Base-by-base conservation (phyloP, 1,284 basidiomycete species). In the Cryptococcus neoformans region DNA sequence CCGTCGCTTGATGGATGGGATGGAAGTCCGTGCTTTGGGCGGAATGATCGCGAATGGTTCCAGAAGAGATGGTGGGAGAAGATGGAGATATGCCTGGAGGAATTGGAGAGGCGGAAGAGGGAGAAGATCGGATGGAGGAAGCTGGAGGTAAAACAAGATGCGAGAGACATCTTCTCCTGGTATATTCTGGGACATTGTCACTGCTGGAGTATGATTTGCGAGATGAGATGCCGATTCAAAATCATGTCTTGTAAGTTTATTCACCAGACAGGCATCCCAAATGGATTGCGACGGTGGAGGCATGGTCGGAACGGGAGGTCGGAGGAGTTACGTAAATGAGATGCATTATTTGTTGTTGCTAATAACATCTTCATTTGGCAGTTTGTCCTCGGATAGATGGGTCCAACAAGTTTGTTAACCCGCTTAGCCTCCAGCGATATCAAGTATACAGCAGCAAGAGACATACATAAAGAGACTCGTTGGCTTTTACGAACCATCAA, bases 1-100 rank as follows among this genome's bases (percentile, higher is more conserved):
- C 7, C 75, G 66, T 6, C 67, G 60, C 52, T 74, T 73, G 55
- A 78, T 68, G 1, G 51, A 45, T 6, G 66, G 62, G 21, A 78
- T 67, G 8, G 42, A 16, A 12, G 68, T 54, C 14, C 75, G 62
- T 34, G 73, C 62, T 4, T 68, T 59, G 1, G 74, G 66, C 5
- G 63, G 64, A 10, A 72, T 47, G n/a, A 51, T 46, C 1, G 40
- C 38, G 52, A 75, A 70, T 2, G 65, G 64, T 2, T 41, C 16
- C 2, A 69, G 61, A 12, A 73, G 60, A 2, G 64, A 49, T 39
- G 59, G 14, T 14, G 73, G 73, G 0, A 75, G 60, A 6, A 45
- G 41, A 38, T 53, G 39, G 34, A 73, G 41, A 53, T 73, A 54
- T 9, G 57, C 42, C 6, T 55, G 10, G 21, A 75, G 68, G 41